Conservation (phyloP, 495 filamentous ascomycete genomes). For the Sphaerosporella brunnea region DNA sequence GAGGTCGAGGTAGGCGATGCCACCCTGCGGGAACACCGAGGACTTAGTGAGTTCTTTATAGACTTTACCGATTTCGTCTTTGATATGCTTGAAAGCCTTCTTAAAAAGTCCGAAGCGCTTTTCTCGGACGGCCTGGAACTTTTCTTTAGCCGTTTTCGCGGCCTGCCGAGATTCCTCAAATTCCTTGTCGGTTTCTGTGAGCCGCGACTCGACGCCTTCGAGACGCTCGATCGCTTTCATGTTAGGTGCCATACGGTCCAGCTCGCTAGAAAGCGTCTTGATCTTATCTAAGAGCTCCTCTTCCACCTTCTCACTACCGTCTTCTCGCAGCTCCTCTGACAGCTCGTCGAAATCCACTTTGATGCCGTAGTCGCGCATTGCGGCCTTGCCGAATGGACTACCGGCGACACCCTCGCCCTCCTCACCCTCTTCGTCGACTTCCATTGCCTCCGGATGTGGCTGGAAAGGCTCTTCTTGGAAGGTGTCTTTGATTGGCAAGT, state of each 20-base stretch:
- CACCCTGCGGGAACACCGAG: constrained; percentile 39
- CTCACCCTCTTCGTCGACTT: constrained; percentile 57
- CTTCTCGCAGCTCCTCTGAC: constrained; percentile 49
- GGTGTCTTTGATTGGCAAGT: constrained; percentile 72
- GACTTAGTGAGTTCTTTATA: constrained; percentile 89
- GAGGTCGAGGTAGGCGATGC: constrained; percentile 87
- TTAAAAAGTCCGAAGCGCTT: constrained; percentile 82
- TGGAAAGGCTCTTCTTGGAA: constrained; percentile 46
- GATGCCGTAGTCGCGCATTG: constrained; percentile 74
- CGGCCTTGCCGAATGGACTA: constrained; percentile 27
- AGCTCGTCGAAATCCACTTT: constrained; percentile 75
- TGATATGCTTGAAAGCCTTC: constrained; percentile 86
- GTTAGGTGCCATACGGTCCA: constrained; percentile 89
- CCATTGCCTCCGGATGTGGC: constrained; percentile 65
- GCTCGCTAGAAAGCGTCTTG: constrained; percentile 48
- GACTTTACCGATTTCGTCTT: constrained; percentile 77
- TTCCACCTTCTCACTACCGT: constrained; percentile 52
- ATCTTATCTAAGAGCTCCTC: constrained; percentile 67
- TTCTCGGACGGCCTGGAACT: constrained; percentile 63
- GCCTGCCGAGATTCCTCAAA: constrained; percentile 64
- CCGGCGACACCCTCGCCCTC: constrained; percentile 30
- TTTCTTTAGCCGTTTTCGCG: constrained; percentile 57
- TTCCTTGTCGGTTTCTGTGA: constrained; percentile 70
- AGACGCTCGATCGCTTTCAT: constrained; percentile 90
- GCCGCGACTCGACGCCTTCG: constrained; percentile 62